phyloP scores from a whole-genome alignment of 345 rosid genomes.

The Dipteronia sinensis region DNA sequence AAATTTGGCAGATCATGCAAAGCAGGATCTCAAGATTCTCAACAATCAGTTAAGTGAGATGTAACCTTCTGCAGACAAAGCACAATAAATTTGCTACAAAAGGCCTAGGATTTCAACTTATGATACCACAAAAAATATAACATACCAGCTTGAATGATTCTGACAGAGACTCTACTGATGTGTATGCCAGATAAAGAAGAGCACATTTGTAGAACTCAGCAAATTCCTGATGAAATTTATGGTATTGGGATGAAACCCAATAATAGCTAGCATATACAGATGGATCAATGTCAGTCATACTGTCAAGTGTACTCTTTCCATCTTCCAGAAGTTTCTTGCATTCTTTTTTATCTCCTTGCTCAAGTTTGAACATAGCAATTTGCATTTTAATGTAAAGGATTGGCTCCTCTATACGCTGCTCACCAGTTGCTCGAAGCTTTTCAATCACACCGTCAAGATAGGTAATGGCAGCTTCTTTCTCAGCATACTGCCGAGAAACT shows the following conservation, averaged over 20 bases:
- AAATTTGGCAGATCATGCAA: not conserved
- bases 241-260: conserved; percentile 94
- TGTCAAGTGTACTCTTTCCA: conserved; percentile 82
- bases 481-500: conserved; percentile 86
- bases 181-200: conserved; percentile 93
- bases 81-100: not conserved
- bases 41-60: too few relatives aligned
- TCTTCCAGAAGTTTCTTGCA: conserved; percentile 90
- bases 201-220: conserved; percentile 94
- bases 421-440: conserved; percentile 75
- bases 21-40: not conserved
- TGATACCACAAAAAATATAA: not conserved
- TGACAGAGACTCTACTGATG: conserved; percentile 89
- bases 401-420: conserved; percentile 83
- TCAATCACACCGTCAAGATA: conserved; percentile 89
- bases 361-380: conserved; percentile 82
- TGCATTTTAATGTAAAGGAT: conserved; percentile 88
- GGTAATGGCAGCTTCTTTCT: conserved; percentile 89
- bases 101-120: not conserved
- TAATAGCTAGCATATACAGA: conserved; percentile 85
- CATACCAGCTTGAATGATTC: conserved; percentile 93
- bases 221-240: conserved; percentile 81
- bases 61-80: not conserved
- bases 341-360: conserved; percentile 85
- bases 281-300: conserved; percentile 99